Evolutionary conservation across 331 rosid species (phyloP).

Genomic region (Acacia pycnantha): DNA sequence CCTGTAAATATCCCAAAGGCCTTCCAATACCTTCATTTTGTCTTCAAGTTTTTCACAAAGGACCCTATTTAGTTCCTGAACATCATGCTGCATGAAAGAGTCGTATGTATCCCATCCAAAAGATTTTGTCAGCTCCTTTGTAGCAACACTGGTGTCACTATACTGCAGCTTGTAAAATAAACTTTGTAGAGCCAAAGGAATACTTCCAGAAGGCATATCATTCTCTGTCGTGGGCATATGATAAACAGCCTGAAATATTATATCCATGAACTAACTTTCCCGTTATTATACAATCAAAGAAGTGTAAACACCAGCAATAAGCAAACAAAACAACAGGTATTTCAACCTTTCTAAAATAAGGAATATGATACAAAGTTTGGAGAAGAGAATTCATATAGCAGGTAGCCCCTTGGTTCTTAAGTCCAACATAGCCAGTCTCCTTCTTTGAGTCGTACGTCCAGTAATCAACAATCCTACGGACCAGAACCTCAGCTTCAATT

Average conservation of each 20-base stretch:
- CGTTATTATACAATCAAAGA: slow-evolving; percentile 2
- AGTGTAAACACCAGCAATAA: background rate
- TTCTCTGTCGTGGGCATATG: slow-evolving; percentile 88
- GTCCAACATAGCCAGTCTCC: slow-evolving; percentile 73
- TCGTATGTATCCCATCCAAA: slow-evolving; percentile 89
- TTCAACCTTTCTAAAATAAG: slow-evolving; percentile 63
- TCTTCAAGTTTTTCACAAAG: slow-evolving; percentile 81
- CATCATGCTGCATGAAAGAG: slow-evolving; percentile 86
- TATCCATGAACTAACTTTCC: slow-evolving; percentile 15
- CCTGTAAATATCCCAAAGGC: background rate
- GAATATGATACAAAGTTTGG: slow-evolving; percentile 63
- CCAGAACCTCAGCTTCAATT: slow-evolving; percentile 63
- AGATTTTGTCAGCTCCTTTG: slow-evolving; percentile 76
- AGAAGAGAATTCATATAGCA: slow-evolving; percentile 73
- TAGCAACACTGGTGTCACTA: slow-evolving; percentile 73
- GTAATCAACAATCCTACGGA: slow-evolving; percentile 59
- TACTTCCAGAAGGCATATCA: slow-evolving; percentile 77
- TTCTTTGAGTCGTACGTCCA: slow-evolving; percentile 69
- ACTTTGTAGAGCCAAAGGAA: slow-evolving; percentile 75
- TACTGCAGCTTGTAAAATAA: slow-evolving; percentile 67
- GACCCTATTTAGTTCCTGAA: slow-evolving; percentile 75
- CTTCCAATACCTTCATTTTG: slow-evolving; percentile 62
- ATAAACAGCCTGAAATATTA: slow-evolving; percentile 66
- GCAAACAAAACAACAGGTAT: background rate
- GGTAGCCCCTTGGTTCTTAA: slow-evolving; percentile 72